phyloP scores from a whole-genome alignment of 441 rosid genomes.

The Heliophila coronopifolia region DNA sequence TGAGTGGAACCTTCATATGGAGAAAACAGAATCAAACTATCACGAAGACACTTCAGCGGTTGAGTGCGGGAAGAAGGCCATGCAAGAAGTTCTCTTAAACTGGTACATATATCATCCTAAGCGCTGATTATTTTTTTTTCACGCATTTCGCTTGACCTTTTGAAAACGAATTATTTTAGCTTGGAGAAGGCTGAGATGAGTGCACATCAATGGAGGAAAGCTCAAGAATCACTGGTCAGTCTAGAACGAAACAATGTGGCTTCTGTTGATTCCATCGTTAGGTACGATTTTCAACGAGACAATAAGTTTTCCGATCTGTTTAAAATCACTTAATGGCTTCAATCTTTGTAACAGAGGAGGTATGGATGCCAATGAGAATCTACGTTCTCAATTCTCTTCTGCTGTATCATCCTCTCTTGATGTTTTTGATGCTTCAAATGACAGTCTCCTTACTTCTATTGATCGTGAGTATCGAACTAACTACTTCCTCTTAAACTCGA shows the following conservation, averaged over 20 bases:
- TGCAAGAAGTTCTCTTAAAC: constrained; percentile 61
- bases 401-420: constrained; percentile 57
- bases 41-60: constrained; percentile 63
- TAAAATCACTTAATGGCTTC: too few species aligned
- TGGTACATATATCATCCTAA: too few species aligned
- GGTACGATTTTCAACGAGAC: too few species aligned
- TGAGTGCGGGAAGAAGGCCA: constrained; percentile 60
- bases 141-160: too few species aligned
- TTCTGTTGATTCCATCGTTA: constrained; percentile 53
- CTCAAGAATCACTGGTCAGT: constrained; percentile 71
- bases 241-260: constrained; percentile 64
- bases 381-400: constrained; percentile 55
- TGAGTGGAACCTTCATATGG: constrained; percentile 79
- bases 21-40: constrained; percentile 63
- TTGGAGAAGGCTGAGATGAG: constrained; percentile 57
- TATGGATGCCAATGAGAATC: constrained; percentile 53
- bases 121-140: too few species aligned
- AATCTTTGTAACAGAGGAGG: too few species aligned
- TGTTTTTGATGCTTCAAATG: constrained; percentile 53
- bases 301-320: too few species aligned
- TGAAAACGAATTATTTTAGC: too few species aligned
- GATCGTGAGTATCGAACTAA: constrained; percentile 74
- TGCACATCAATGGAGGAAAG: constrained; percentile 70
- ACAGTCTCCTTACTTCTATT: constrained; percentile 53
- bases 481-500: too few species aligned